Conservation (phyloP, 2,329 filamentous ascomycete genomes). For the Hymenoscyphus linearis region DNA sequence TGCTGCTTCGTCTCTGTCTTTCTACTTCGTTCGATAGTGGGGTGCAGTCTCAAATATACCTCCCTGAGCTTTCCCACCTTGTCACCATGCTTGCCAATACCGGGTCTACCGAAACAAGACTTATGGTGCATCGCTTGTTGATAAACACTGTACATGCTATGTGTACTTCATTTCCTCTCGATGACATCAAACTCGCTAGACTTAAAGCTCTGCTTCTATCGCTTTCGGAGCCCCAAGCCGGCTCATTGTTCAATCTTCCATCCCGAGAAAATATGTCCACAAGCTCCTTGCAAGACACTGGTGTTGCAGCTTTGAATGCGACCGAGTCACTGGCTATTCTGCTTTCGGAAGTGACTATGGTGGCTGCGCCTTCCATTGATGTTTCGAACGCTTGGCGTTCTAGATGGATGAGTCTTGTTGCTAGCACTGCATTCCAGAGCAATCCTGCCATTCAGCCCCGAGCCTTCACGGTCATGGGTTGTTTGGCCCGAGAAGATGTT, state of each 20-base stretch:
- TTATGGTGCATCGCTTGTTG: slow-evolving; percentile 57
- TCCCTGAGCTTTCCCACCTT: slow-evolving; percentile 65
- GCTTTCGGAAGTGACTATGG: slow-evolving; percentile 57
- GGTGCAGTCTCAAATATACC: slow-evolving; percentile 60
- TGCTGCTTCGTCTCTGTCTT: slow-evolving; percentile 60
- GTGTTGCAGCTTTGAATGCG: slow-evolving; percentile 33
- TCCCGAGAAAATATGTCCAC: slow-evolving; percentile 49
- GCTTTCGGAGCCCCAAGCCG: slow-evolving; percentile 54
- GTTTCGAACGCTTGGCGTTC: slow-evolving; percentile 65
- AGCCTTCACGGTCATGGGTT: slow-evolving; percentile 68
- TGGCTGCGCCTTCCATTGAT: slow-evolving; percentile 59
- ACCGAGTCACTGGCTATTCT: slow-evolving; percentile 58
- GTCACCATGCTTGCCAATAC: slow-evolving; percentile 67
- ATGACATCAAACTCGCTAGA: slow-evolving; percentile 44
- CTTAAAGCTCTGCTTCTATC: slow-evolving; percentile 50
- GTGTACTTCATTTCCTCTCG: slow-evolving; percentile 59
- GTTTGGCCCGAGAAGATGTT: slow-evolving; percentile 64
- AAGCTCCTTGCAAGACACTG: slow-evolving; percentile 49
- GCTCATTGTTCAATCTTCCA: slow-evolving; percentile 49
- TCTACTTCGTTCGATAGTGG: slow-evolving; percentile 63
- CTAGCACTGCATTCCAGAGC: slow-evolving; percentile 67
- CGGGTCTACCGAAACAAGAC: slow-evolving; percentile 50
- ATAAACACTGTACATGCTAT: slow-evolving; percentile 64
- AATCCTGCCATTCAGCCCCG: slow-evolving; percentile 66
- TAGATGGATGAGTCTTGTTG: slow-evolving; percentile 68